Conservation (phyloP, 805 yeast genomes). For the Kodamaea nitidulidarum region DNA sequence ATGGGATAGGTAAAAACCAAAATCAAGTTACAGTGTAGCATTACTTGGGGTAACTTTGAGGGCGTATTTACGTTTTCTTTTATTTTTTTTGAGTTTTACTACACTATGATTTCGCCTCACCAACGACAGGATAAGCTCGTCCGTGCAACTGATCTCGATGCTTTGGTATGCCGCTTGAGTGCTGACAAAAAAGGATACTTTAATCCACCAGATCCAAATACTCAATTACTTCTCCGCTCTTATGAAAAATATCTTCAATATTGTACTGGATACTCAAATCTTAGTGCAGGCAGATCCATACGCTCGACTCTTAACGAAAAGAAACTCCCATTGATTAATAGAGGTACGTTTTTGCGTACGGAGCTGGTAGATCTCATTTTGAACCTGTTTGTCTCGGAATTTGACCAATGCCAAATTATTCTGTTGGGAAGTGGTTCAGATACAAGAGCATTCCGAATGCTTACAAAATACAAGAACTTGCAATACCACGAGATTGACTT, state of each 20-base stretch:
- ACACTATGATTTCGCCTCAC: slow-evolving; percentile 32
- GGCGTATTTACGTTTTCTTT: neutral
- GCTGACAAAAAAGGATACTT: slow-evolving; percentile 49
- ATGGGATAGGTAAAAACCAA: neutral
- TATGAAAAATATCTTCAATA: slow-evolving; percentile 35
- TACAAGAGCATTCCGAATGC: slow-evolving; percentile 55
- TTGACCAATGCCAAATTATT: slow-evolving; percentile 45
- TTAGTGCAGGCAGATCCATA: slow-evolving; percentile 40
- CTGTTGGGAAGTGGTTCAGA: slow-evolving; percentile 84
- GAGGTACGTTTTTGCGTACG: slow-evolving; percentile 67
- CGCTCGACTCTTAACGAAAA: slow-evolving; percentile 36
- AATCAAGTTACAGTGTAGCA: neutral
- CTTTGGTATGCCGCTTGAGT: slow-evolving; percentile 59
- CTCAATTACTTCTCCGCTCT: slow-evolving; percentile 31
- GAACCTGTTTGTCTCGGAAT: slow-evolving; percentile 35
- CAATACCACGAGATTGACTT: slow-evolving; percentile 64
- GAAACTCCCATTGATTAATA: slow-evolving; percentile 62
- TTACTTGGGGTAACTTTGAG: too few species aligned
- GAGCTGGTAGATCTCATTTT: slow-evolving; percentile 46
- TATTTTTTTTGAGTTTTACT: neutral
- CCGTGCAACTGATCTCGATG: slow-evolving; percentile 64
- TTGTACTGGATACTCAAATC: slow-evolving; percentile 34
- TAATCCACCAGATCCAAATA: slow-evolving; percentile 33
- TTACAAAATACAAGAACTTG: slow-evolving; percentile 30
- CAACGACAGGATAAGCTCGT: slow-evolving; percentile 41